Base-by-base conservation (phyloP, 495 filamentous ascomycete genomes). In the Daldinia childiae region DNA sequence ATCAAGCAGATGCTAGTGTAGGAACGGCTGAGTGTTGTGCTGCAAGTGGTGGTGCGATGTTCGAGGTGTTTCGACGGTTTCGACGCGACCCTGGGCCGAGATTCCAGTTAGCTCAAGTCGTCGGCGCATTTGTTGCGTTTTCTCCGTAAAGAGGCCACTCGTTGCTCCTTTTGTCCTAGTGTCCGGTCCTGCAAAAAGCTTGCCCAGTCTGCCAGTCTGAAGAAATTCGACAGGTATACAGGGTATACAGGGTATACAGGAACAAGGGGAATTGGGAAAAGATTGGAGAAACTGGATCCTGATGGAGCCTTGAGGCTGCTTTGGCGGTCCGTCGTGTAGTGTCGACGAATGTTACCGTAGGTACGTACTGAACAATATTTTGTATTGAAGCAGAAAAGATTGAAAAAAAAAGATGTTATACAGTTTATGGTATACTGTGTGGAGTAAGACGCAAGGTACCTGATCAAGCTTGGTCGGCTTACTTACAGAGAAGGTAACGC, bases 1-100 rank as follows among this genome's bases (percentile, higher is more conserved):
- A 64, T 41, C 45, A 30, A 32, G 58, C 27, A 29, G 55, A 57
- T 58, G 66, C 66, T 64, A 64, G 54, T 59, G 71, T 71, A 70
- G 67, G 71, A 70, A 64, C 67, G 71, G 62, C 62, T 55, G 67
- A 68, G 50, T 30, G 50, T 54, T 54, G 24, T 56, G 58, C 60
- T 72, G 66, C 60, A 36, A 69, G 75, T 76, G 70, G 57, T 60
- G 57, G 76, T 78, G 70, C 76, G 71, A 78, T 78, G 74, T 76
- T 78, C 75, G 76, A 78, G 74, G 76, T 78, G 74, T 78, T 78
- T 78, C 73, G 76, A 78, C 76, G 76, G 74, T 78, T 78, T 78
- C 73, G 76, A 78, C 76, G 76, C 76, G 76, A 78, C 76, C 74
- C 74, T 78, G 76, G 76, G 76, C 76, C 76, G 76, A 78, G 76